A percentile compares a stretch with the other conserved stretches of the same genome.
Conservation (phyloP, 164 flowering plant species). For the Stephania yunnanensis region DNA sequence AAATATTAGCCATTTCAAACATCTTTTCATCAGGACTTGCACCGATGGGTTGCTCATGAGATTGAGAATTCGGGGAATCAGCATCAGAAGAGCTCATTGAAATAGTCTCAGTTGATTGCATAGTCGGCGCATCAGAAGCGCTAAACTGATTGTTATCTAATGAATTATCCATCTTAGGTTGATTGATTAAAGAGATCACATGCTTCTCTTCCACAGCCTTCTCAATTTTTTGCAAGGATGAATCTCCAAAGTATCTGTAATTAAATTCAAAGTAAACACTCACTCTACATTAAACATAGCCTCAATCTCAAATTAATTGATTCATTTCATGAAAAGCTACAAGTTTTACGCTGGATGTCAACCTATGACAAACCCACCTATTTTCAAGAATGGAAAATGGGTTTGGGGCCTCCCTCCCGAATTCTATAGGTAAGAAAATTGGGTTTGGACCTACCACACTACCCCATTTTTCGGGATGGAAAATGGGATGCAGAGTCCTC, state of each 20-base stretch:
- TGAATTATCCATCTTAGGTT: not conserved
- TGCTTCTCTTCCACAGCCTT: not conserved
- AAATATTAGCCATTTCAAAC: not conserved
- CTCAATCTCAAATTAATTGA: not conserved
- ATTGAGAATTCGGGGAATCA: constrained; percentile 1
- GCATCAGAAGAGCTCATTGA: not conserved
- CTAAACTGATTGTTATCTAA: not conserved
- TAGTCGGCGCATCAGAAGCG: not conserved
- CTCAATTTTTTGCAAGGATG: constrained; percentile 5
- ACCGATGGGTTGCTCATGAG: not conserved
- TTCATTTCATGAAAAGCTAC: too few relatives aligned
- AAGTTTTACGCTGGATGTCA: too few relatives aligned
- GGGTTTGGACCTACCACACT: too few relatives aligned
- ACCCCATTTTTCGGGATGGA: too few relatives aligned
- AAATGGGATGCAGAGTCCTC: too few relatives aligned
- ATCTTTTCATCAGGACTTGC: not conserved
- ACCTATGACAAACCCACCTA: too few relatives aligned
- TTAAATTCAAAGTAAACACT: not conserved
- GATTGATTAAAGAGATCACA: not conserved
- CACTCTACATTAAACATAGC: not conserved
- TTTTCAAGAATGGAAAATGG: too few relatives aligned
- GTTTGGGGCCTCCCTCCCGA: too few relatives aligned
- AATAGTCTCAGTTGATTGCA: not conserved
- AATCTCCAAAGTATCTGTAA: constrained; percentile 28
- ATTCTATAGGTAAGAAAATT: too few relatives aligned